A percentile compares a stretch with the other conserved stretches of the same genome.
These are phyloP conservation scores for Rhazya stricta DNA, from an alignment of 257 asterid species.

Conservation along the genomic window DNA sequence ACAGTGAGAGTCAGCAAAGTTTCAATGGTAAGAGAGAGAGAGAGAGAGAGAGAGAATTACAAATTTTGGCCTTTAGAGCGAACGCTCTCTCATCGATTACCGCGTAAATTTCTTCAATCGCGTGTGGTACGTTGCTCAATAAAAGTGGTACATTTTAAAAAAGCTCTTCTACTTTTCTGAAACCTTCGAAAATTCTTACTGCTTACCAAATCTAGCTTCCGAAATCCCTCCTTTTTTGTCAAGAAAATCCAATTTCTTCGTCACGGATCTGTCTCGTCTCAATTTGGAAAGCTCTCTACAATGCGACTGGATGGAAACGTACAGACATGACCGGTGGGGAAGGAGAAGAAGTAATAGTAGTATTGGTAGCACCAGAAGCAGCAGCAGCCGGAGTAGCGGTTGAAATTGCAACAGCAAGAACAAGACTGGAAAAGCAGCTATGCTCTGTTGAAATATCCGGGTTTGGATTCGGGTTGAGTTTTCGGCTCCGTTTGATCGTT, in stretches of 20 bases:
- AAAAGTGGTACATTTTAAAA: conserved; percentile 1
- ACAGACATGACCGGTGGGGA: conserved; percentile 24
- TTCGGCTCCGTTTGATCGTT: conserved; percentile 3
- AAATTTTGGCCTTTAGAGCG: background rate
- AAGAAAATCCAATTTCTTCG: background rate
- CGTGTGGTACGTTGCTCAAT: background rate
- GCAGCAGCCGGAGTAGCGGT: background rate
- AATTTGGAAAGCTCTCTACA: conserved; percentile 16
- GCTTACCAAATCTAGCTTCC: background rate
- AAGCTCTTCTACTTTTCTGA: background rate
- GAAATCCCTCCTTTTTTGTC: background rate
- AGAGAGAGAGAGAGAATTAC: too few relatives aligned
- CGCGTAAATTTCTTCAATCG: conserved; percentile 13
- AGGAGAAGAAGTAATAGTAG: background rate
- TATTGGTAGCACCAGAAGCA: background rate
- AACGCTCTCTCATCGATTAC: background rate
- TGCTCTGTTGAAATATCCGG: conserved; percentile 4
- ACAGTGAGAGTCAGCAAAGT: too few relatives aligned
- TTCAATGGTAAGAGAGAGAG: background rate
- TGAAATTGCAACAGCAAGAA: background rate
- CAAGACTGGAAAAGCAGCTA: background rate
- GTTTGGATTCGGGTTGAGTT: conserved; percentile 9
- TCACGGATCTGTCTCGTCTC: conserved; percentile 9
- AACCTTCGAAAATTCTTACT: background rate
- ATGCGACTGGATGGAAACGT: conserved; percentile 34